Evolutionary conservation across 176 grass and related monocot genomes (phyloP).

Genomic region (Coix lacrymajobi): DNA sequence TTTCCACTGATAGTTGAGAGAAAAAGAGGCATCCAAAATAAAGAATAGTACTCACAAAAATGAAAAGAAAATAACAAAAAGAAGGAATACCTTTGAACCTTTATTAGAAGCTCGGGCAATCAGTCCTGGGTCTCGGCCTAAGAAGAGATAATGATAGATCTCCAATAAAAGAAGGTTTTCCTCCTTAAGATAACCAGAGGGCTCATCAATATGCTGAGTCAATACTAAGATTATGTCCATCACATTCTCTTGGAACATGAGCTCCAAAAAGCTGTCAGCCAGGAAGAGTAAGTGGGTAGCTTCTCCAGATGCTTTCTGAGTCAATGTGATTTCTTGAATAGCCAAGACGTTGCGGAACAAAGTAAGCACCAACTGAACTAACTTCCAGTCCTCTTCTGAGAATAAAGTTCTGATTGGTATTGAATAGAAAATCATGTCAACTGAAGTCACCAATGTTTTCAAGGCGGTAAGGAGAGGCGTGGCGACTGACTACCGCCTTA

Average conservation of each 20-base stretch:
- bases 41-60: background rate
- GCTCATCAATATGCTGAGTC: constrained; percentile 78
- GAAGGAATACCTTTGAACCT: constrained; percentile 53
- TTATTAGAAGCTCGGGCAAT: constrained; percentile 57
- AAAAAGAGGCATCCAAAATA: constrained; percentile 6
- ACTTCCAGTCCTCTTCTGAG: constrained; percentile 95
- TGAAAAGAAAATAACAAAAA: background rate
- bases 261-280: constrained; percentile 72
- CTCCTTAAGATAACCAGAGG: constrained; percentile 73
- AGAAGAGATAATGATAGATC: constrained; percentile 79
- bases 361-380: constrained; percentile 93
- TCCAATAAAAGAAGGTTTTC: constrained; percentile 95
- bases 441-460: background rate
- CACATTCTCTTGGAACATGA: constrained; percentile 94
- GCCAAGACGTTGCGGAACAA: constrained; percentile 85
- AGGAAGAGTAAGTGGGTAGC: constrained; percentile 65
- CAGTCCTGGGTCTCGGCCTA: constrained; percentile 73
- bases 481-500: too few relatives aligned
- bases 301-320: constrained; percentile 79
- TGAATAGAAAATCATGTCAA: constrained; percentile 32
- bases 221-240: constrained; percentile 96
- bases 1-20: constrained; percentile 3
- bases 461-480: too few relatives aligned
- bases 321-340: constrained; percentile 84
- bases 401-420: constrained; percentile 59